These are phyloP conservation scores for Myxozyma melibiosi DNA, from an alignment of 805 yeast species.

Conservation along the genomic window DNA sequence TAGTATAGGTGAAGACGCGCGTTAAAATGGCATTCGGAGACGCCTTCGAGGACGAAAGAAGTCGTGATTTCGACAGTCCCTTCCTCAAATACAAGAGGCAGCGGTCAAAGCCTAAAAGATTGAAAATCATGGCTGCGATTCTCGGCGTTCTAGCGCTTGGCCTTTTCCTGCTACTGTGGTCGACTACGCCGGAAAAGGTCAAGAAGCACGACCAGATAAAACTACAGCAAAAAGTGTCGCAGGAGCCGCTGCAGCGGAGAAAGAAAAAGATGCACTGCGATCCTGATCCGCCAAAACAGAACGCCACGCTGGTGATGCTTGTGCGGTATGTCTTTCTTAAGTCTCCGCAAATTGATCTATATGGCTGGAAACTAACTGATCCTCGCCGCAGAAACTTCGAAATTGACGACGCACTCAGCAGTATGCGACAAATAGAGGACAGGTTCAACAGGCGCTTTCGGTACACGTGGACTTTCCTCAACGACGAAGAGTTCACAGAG, in stretches of 20 bases:
- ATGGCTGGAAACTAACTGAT: not conserved
- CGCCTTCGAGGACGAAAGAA: conserved; percentile 11
- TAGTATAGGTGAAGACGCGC: not conserved
- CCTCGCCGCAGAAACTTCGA: conserved; percentile 56
- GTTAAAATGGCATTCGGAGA: conserved; percentile 13
- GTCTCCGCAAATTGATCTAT: too few species aligned
- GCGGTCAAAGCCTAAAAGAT: conserved; percentile 28
- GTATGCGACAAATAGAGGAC: conserved; percentile 72
- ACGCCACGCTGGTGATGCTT: conserved; percentile 69
- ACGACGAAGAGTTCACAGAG: conserved; percentile 80
- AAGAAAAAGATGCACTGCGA: conserved; percentile 28
- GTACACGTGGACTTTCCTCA: conserved; percentile 95
- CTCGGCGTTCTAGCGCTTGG: conserved; percentile 16
- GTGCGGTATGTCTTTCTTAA: conserved; percentile 49
- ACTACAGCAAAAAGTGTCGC: conserved; percentile 21
- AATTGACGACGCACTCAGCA: conserved; percentile 55
- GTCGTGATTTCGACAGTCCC: conserved; percentile 30
- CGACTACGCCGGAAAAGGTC: conserved; percentile 27
- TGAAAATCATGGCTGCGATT: conserved; percentile 11
- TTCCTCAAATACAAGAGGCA: conserved; percentile 31
- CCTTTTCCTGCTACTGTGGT: conserved; percentile 19
- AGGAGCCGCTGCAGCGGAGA: conserved; percentile 30
- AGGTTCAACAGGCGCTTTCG: conserved; percentile 78
- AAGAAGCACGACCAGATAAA: conserved; percentile 20
- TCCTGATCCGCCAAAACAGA: conserved; percentile 38